phyloP scores from a whole-genome alignment of 805 yeast species.

The Suhomyces xylopsoci region DNA sequence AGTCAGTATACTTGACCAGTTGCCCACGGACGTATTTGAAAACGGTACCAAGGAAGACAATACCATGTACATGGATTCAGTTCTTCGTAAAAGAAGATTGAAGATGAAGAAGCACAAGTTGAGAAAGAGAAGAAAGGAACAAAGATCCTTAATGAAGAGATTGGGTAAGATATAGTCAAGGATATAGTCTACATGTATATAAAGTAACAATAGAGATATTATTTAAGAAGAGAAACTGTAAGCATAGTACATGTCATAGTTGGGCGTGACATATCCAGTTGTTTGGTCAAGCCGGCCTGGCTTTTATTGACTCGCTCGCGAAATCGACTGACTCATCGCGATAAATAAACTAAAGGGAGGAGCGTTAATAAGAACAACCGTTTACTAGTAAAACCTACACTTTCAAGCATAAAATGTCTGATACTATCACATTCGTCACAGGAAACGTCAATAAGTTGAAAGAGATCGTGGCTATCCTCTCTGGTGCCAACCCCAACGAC shows the following conservation, averaged over 20 bases:
- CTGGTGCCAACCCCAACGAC: conserved; percentile 27
- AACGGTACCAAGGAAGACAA: conserved; percentile 15
- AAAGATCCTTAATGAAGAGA: conserved; percentile 76
- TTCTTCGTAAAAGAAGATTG: conserved; percentile 78
- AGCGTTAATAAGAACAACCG: background rate
- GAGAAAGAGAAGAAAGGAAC: conserved; percentile 94
- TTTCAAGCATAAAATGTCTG: conserved; percentile 9
- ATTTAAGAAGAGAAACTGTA: background rate
- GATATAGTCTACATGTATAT: conserved; percentile 16
- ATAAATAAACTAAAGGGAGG: background rate
- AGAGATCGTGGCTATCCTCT: conserved; percentile 77
- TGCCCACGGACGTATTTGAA: conserved; percentile 2
- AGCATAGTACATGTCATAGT: no score
- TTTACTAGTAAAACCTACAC: no score
- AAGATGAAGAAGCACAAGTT: conserved; percentile 98
- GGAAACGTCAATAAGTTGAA: conserved; percentile 86
- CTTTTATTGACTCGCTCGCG: background rate
- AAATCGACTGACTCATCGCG: background rate
- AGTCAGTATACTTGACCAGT: conserved; percentile 2
- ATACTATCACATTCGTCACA: conserved; percentile 64
- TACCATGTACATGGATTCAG: conserved; percentile 58
- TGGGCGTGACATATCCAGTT: no score
- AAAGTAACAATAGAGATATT: background rate
- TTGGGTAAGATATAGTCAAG: conserved; percentile 47
- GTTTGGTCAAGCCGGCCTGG: background rate